Evolutionary conservation across 108 stramenopile genomes (phyloP), one percentile per base, ranked within the genome.

Genomic region (Mediolabrus comicus): DNA sequence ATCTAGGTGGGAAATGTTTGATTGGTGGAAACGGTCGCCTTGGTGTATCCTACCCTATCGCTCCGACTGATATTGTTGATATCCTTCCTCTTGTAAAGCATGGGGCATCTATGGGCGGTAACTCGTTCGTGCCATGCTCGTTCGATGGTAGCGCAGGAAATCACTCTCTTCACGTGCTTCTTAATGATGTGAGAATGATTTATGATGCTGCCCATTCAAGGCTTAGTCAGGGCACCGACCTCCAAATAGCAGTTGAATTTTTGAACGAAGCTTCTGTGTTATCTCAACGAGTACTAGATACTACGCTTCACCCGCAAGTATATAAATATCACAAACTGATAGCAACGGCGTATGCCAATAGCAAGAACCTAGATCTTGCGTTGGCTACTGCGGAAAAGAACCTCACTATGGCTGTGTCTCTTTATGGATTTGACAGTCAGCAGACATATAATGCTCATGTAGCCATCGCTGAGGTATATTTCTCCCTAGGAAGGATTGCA

Each of bases 1-100:
- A 85, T 19, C 17, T 96, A 14, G 86, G 84, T 19, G 69, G 61
- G 46, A 90, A 87, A 31, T 91, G 90, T 64, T 59, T 88, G 13
- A 88, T 90, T 75, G 70, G 73, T 34, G 78, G 72, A n/a, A 63
- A 53, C 36, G 81, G 90, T 14, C 70, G 76, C 7, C 58, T 86
- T 31, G 57, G 74, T 2, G 26, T 64, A 32, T 75, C 91, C 0
- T 92, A 91, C 70, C 94, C 96, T 24, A 85, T 97, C 59, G 81
- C 87, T 11, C 72, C 89, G 16, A 65, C 83, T 6, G 96, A 98
- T 65, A 75, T 99, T 29, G 65, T 90, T 24, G 94, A 93, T 25
- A 69, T 97, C 53, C 77, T 95, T 26, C 98, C 98, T 9, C 64
- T 96, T 60, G 90, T 97, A 49, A 99, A 98, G 80, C 88, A 92